Base-by-base conservation (phyloP, 352 stramenopile species). In the Globisporangium orthogonon region DNA sequence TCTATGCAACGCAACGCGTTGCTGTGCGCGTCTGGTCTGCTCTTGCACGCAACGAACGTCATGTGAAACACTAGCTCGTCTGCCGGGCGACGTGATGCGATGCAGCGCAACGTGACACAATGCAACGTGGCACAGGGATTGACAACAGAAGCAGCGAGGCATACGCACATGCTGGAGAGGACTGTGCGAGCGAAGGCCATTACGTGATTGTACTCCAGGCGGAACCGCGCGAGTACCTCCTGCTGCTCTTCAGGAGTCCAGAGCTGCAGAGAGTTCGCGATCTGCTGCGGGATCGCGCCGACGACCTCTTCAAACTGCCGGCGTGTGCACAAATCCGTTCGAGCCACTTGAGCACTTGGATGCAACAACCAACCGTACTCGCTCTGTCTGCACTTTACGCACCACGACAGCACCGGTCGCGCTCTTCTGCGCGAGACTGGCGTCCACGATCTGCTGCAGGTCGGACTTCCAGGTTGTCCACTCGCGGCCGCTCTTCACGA, bases 1-100 rank as follows among this genome's bases (percentile, higher is more conserved):
- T 89, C 79, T 9, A 91, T 59, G 39, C 82, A 91, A 23, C 69
- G 74, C 28, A 91, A 59, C 10, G 77, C 79, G 50, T 52, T 70
- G 30, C 56, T 66, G 7, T 61, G 65, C 14, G 70, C 62, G 29
- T 77, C 52, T 18, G 74, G 69, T 31, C 77, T 87, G 50, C 30
- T 51, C 58, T 29, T 41, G 51, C 62, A n/a, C 28, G 47, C 31
- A 53, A 41, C 50, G 43, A 29, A 58, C 47, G 17, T 45, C 4
- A n/a, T 13, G 11, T 35, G 3, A 56, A 39, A 60, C n/a, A 60
- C 49, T 30, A 53, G 45, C 40, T 48, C 43, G 43, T 48, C 43
- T 28, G 41, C 30, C 7, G 17, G 3, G 43, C n/a, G 30, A 29
- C 18, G 43, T 45, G 40, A 17, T 17, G 40, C 15, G 15, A 10